A percentile compares a stretch with the other conserved stretches of the same genome.
phyloP scores from a whole-genome alignment of 192 early-diverging fungal species.

The Spizellomyces punctatus region DNA sequence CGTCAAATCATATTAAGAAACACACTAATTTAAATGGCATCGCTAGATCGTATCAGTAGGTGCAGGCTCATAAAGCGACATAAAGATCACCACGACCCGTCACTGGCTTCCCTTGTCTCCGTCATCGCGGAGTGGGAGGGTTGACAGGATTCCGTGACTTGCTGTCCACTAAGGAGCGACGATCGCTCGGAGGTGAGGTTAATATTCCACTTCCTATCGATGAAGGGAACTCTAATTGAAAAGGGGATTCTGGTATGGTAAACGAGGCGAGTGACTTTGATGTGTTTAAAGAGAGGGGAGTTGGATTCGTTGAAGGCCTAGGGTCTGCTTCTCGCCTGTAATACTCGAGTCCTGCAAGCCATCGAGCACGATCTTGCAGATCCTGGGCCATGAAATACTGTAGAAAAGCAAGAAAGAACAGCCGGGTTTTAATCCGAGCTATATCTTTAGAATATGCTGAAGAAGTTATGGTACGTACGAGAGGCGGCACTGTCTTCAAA shows the following conservation, averaged over 20 bases:
- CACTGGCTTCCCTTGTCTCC: too few species aligned
- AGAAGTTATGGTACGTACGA: constrained; percentile 32
- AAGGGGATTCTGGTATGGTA: constrained; percentile 6
- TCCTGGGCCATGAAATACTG: constrained; percentile 59
- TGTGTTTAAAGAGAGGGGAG: background rate
- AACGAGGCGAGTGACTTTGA: background rate
- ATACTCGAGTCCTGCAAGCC: constrained; percentile 44
- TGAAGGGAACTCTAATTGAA: too few species aligned
- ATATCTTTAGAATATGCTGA: background rate
- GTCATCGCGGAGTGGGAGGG: too few species aligned
- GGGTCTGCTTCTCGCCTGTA: constrained; percentile 15
- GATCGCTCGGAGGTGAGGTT: too few species aligned
- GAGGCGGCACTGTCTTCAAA: constrained; percentile 39
- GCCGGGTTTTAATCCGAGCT: background rate
- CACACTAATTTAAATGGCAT: too few species aligned
- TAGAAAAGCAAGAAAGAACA: background rate
- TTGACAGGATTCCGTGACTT: too few species aligned
- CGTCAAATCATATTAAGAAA: too few species aligned
- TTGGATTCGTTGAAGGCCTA: background rate
- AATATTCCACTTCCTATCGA: too few species aligned
- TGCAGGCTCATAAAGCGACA: too few species aligned
- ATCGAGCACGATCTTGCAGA: constrained; percentile 38
- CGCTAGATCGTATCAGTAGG: too few species aligned
- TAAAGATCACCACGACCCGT: too few species aligned
- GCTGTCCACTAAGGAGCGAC: too few species aligned